These are phyloP conservation scores for Cymbopogon citratus DNA, from an alignment of 176 grass and related monocot genomes.

Conservation along the genomic window DNA sequence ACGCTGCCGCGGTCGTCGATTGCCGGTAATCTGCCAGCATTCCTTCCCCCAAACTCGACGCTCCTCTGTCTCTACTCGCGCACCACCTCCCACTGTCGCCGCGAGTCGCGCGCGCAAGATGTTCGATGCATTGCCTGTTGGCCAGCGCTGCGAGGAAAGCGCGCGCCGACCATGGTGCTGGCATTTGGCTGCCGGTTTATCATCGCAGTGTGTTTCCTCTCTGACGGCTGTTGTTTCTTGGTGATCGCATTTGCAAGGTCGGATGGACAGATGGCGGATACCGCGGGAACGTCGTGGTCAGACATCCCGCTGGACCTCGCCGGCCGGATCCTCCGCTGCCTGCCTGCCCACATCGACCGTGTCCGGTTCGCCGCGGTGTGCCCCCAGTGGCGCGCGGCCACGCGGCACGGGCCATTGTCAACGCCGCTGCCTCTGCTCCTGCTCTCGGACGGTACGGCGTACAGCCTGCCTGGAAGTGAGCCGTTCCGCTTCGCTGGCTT, in stretches of 20 bases:
- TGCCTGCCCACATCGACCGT: not conserved
- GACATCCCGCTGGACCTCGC: conserved; percentile 1
- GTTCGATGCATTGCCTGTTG: too few relatives aligned
- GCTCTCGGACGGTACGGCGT: too few relatives aligned
- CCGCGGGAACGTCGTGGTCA: not conserved
- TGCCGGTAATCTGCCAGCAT: not conserved
- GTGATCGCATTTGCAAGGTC: too few relatives aligned
- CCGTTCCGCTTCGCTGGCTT: too few relatives aligned
- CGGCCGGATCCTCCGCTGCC: not conserved
- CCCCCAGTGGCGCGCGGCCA: not conserved
- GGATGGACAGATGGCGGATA: too few relatives aligned
- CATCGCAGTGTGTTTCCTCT: too few relatives aligned
- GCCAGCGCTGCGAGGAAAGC: too few relatives aligned
- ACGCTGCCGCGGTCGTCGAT: not conserved
- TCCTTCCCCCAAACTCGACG: not conserved
- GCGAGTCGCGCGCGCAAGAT: too few relatives aligned
- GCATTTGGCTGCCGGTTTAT: too few relatives aligned
- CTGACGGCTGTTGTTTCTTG: too few relatives aligned
- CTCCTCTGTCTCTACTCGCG: not conserved
- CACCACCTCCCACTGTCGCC: not conserved
- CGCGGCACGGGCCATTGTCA: not conserved
- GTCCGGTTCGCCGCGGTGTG: conserved; percentile 7
- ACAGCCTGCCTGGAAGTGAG: too few relatives aligned
- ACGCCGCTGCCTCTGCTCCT: not conserved
- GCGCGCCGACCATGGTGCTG: too few relatives aligned